Percentiles rank a stretch among this genome's conserved stretches.
phyloP scores from a whole-genome alignment of 169 alveolate genomes.

The Cryptosporidium sp. region DNA sequence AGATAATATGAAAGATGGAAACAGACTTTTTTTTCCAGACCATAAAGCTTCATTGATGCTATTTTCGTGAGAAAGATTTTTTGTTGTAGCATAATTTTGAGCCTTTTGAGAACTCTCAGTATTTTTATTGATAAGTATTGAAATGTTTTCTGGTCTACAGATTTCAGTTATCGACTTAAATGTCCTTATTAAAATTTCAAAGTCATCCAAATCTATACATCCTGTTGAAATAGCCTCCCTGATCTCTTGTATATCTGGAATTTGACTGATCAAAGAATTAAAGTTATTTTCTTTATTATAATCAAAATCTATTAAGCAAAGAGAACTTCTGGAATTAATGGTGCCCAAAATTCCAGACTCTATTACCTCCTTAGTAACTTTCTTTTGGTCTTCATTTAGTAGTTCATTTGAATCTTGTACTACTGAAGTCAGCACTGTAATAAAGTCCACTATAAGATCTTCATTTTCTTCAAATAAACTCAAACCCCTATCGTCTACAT shows the following conservation, averaged over 20 bases:
- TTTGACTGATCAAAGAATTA: neutral
- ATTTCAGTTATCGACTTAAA: conserved; percentile 20
- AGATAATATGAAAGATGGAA: conserved; percentile 9
- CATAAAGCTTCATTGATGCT: neutral
- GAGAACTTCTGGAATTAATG: conserved; percentile 3
- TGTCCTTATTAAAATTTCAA: conserved; percentile 8
- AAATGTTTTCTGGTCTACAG: conserved; percentile 52
- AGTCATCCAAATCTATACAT: conserved; percentile 51
- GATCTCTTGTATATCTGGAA: conserved; percentile 56
- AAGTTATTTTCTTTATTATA: neutral
- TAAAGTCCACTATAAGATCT: conserved; percentile 38
- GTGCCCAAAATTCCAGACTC: neutral
- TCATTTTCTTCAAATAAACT: conserved; percentile 18
- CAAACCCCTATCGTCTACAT: no score
- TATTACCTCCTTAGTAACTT: neutral
- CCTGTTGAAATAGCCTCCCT: conserved; percentile 50
- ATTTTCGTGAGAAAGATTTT: neutral
- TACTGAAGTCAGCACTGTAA: conserved; percentile 11
- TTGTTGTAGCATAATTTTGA: neutral
- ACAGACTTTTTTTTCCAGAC: neutral
- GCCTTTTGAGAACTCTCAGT: neutral
- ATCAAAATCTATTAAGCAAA: neutral
- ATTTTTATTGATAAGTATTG: conserved; percentile 4
- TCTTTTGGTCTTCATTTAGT: neutral
- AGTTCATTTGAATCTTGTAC: conserved; percentile 26